phyloP scores from a whole-genome alignment of 108 stramenopile species.

The Aurantiochytrium sp. region DNA sequence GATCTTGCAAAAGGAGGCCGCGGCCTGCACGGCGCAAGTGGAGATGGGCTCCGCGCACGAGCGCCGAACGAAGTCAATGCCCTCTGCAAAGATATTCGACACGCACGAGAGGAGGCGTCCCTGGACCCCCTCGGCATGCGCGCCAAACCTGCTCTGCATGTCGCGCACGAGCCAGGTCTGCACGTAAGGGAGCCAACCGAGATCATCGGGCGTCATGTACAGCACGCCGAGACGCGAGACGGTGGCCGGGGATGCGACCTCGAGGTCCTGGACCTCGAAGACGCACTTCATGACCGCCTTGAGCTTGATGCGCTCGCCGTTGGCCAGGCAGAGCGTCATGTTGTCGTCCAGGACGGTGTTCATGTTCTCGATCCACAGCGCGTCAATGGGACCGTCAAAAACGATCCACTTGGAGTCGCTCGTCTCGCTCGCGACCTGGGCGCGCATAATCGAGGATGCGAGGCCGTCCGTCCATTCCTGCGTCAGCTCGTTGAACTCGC shows the following conservation, averaged over 20 bases:
- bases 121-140: not conserved
- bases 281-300: slow-evolving; percentile 62
- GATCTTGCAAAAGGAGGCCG: not conserved
- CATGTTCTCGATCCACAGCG: slow-evolving; percentile 72
- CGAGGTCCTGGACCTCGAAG: slow-evolving; percentile 63
- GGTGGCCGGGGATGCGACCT: slow-evolving; percentile 62
- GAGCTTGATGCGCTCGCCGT: slow-evolving; percentile 62
- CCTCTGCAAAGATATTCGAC: not conserved
- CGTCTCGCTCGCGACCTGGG: slow-evolving; percentile 36
- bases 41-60: not conserved
- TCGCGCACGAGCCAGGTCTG: slow-evolving; percentile 44
- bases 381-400: slow-evolving; percentile 66
- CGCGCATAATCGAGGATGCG: slow-evolving; percentile 48
- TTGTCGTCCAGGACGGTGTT: slow-evolving; percentile 64
- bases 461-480: slow-evolving; percentile 66
- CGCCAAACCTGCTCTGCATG: not conserved
- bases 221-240: slow-evolving; percentile 63
- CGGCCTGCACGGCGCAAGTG: not conserved
- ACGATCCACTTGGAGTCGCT: slow-evolving; percentile 54
- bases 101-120: not conserved
- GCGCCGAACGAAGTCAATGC: not conserved
- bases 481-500: slow-evolving; percentile 61
- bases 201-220: slow-evolving; percentile 58
- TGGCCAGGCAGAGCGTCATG: slow-evolving; percentile 59
- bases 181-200: slow-evolving; percentile 54